Conservation (phyloP, 2,329 filamentous ascomycete genomes). For the Trichoderma gracile region DNA sequence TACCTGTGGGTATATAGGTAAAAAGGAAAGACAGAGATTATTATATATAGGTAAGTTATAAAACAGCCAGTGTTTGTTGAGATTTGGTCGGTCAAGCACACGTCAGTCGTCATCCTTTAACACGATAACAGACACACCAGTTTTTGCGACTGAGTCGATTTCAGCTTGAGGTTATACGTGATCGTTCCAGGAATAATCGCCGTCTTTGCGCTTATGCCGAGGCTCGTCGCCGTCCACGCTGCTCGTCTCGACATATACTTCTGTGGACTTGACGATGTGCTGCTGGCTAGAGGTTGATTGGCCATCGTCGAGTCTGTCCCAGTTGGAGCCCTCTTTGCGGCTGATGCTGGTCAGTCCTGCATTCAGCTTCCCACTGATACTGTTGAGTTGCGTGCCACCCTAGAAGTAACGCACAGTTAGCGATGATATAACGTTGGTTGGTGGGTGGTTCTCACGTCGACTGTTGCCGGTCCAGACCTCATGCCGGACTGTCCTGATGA, state of each 20-base stretch:
- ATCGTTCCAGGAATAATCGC: neutral
- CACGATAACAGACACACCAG: too few relatives aligned
- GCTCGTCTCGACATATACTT: neutral
- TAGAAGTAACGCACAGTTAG: neutral
- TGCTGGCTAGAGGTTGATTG: conserved; percentile 1
- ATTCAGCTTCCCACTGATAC: neutral
- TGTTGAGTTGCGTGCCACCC: neutral
- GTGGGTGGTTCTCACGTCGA: neutral
- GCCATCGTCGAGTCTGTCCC: neutral
- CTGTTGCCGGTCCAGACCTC: neutral
- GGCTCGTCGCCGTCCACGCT: neutral
- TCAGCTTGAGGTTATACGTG: neutral
- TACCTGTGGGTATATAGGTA: too few relatives aligned
- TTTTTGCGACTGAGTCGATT: too few relatives aligned
- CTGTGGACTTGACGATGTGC: neutral
- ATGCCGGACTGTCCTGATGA: conserved; percentile 1
- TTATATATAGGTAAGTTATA: too few relatives aligned
- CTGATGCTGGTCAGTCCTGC: neutral
- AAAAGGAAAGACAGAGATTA: too few relatives aligned
- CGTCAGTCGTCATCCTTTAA: too few relatives aligned
- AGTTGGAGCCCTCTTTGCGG: neutral
- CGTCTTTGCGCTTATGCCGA: neutral
- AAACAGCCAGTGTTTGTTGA: too few relatives aligned
- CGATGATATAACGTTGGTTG: too few relatives aligned
- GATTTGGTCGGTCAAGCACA: too few relatives aligned